These are phyloP conservation scores for Pichia sp. DNA, from an alignment of 1,139 yeast species.

Conservation along the genomic window DNA sequence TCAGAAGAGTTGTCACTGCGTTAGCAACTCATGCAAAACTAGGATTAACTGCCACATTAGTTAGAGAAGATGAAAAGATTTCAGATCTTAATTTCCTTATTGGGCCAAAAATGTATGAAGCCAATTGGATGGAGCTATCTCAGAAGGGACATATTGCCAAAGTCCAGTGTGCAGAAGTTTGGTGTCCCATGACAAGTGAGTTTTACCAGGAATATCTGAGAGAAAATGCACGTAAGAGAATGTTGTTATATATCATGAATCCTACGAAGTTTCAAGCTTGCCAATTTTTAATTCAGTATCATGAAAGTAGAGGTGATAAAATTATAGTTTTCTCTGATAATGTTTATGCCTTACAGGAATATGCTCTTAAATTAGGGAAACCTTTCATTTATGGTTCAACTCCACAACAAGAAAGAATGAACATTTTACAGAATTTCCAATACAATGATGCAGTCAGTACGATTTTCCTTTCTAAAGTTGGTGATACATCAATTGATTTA, in stretches of 20 bases:
- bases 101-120: conserved; percentile 97
- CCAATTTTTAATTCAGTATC: conserved; percentile 92
- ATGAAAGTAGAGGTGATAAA: conserved; percentile 95
- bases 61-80: conserved; percentile 97
- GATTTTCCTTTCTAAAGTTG: conserved; percentile 91
- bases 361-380: conserved; percentile 87
- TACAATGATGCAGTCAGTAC: conserved; percentile 94
- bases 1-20: conserved; percentile 93
- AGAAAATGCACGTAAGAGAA: conserved; percentile 83
- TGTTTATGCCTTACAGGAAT: conserved; percentile 92
- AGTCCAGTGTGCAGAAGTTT: conserved; percentile 98
- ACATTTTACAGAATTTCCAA: conserved; percentile 92
- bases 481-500: conserved; percentile 95
- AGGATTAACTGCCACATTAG: conserved; percentile 95
- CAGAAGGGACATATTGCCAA: conserved; percentile 99
- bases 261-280: conserved; percentile 99
- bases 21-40: conserved; percentile 97
- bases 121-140: conserved; percentile 99
- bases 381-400: conserved; percentile 97
- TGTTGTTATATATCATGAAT: conserved; percentile 94
- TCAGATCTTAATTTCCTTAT: conserved; percentile 94
- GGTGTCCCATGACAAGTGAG: conserved; percentile 99
- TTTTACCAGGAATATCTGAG: conserved; percentile 91
- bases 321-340: conserved; percentile 97
- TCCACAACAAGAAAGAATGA: conserved; percentile 97